Conservation (phyloP, 2,329 filamentous ascomycete species). For the Colletotrichum sidae region DNA sequence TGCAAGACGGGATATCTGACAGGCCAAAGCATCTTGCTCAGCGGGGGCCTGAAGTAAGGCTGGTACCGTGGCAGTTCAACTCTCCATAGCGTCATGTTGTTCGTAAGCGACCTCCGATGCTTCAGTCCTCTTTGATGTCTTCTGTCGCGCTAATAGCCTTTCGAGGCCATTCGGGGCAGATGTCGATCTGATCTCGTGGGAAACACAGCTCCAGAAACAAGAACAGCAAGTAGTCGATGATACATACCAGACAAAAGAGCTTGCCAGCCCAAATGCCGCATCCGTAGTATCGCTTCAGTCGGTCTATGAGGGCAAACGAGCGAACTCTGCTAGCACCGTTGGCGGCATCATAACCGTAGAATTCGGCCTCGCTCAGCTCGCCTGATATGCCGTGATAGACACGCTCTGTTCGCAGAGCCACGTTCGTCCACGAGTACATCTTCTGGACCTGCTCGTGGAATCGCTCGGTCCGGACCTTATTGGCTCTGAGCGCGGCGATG, state of each 20-base stretch:
- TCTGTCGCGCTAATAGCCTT: constrained; percentile 62
- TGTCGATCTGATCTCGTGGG: constrained; percentile 86
- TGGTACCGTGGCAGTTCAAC: not conserved
- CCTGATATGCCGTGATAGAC: constrained; percentile 96
- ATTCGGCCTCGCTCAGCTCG: constrained; percentile 85
- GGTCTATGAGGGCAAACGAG: constrained; percentile 92
- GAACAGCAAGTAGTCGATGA: constrained; percentile 94
- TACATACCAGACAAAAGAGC: constrained; percentile 92
- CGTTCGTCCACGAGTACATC: constrained; percentile 99
- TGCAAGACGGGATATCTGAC: constrained; percentile 71
- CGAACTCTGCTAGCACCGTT: constrained; percentile 79
- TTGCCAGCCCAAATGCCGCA: constrained; percentile 99
- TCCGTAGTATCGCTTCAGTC: constrained; percentile 95
- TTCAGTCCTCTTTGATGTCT: constrained; percentile 33
- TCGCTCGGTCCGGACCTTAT: constrained; percentile 88
- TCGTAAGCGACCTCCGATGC: too few relatives aligned
- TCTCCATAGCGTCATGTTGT: too few relatives aligned
- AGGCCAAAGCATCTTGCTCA: constrained; percentile 65
- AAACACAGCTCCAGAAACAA: constrained; percentile 89
- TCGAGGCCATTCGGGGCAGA: constrained; percentile 91
- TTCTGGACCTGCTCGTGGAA: constrained; percentile 98
- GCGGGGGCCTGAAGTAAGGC: constrained; percentile 61
- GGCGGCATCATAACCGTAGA: constrained; percentile 83
- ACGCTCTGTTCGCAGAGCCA: constrained; percentile 90
- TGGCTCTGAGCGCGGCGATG: constrained; percentile 86